Evolutionary conservation across 1,284 basidiomycete species (phyloP), one percentile per base, ranked within the genome.

Genomic region (Naganishia albida): DNA sequence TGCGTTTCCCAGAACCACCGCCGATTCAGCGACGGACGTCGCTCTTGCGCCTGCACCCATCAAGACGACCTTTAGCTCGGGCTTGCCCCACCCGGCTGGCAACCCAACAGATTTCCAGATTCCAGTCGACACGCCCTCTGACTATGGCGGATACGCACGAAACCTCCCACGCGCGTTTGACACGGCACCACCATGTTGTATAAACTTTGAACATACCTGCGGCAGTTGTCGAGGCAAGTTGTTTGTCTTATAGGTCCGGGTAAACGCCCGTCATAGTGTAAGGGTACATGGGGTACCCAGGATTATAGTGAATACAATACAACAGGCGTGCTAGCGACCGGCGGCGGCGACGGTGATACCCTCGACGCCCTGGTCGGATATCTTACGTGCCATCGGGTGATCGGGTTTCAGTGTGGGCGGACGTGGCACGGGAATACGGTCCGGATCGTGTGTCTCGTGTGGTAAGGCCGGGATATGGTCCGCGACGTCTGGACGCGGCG

Each of bases 331-430:
- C 34, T 34, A 34, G 6, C 34, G 34, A 34, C 34, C 34, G 6
- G 34, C 34, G 34, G 34, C 34, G 34, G 34, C 34, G 10, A 34
- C 34, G 10, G 34, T 34, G 34, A 34, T 34, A 34, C 30, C 64
- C n/a, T 52, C 49, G 20, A 60, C 40, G 16, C 62, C 62, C 10
- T 49, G 30, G n/a, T 50, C 60, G 34, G 67, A 65, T 15, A 68
- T 68, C 39, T 65, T 59, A 42, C 53, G 49, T n/a, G 63, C 67
- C 30, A 68, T 49, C 4, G 64, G 64, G 50, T 65, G 49, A 2
- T 68, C 67, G 20, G 67, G 67, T 38, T 65, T 68, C 53, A 68
- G 25, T 20, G 67, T 68, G 18, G 50, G 49, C 28, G 62, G 44
- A 6, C 55, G 50, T 15, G 26, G 40, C 3, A 67, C 39, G 1